Base-by-base conservation (phyloP, 2,329 filamentous ascomycete species). In the Lachnellula hyalina region DNA sequence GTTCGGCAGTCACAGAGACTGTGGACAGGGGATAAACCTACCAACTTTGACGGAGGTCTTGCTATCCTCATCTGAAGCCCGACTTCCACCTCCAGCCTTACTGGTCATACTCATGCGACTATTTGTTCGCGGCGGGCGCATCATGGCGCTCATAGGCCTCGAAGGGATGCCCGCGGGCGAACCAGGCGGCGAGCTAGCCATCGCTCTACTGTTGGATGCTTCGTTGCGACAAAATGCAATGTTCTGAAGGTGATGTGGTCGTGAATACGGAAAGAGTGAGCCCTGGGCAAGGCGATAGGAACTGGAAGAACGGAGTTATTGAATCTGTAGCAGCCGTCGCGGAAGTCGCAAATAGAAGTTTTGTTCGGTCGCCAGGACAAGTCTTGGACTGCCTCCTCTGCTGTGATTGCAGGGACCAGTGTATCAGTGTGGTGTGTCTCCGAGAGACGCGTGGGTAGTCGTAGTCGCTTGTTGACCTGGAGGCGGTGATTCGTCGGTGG, bases 11-110 rank as follows among this genome's bases (percentile, higher is more conserved):
- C 28, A 19, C 36, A 38, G 38, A 21, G 17, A 14, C 44, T 19
- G 8, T 23, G 38, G 12, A 45, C 17, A 34, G 17, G 17, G 34
- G 15, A 35, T 50, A 32, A 56, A 88, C 91, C 66, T 82, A 96
- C 92, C 92, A 70, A 96, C 92, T 93, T 90, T 94, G 74, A 96
- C 92, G 25, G 92, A 89, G 6, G 92, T 96, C 71, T 89, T 92
- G 60, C 81, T 81, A 71, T 96, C 92, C 65, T 96, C 92, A 67
- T 96, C 92, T 0, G 91, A 96, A 23, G 87, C 86, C 68, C 90
- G 83, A 74, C 90, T 96, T 60, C 87, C 85, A 67, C 83, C 85
- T 51, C 84, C 85, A 51, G 79, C 76, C 54, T 88, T 93, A 75
- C 88, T 89, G 66, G 80, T 86, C 76, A 87, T 87, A 75, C 90